Evolutionary conservation across 768 basidiomycete species (phyloP), one percentile per base, ranked within the genome.

Genomic region (Pleurotus sapidus): DNA sequence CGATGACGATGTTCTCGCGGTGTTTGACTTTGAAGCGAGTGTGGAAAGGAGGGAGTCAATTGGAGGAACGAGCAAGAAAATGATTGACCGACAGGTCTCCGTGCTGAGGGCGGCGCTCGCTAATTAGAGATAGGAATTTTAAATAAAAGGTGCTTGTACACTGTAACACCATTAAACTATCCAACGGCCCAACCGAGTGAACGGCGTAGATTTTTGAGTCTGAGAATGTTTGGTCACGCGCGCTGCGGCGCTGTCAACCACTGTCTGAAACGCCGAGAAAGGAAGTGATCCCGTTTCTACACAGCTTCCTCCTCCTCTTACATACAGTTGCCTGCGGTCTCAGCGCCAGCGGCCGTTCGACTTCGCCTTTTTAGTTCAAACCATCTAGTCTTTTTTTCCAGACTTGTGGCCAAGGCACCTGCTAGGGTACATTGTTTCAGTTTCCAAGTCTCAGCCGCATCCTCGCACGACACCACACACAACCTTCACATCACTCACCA

Each of bases 1-100:
- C 68, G 78, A 79, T 9, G 84, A 88, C 17, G 95, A 98, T 68
- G 85, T 99, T 9, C 77, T 83, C 62, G 71, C 77, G 2, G 87
- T 99, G 49, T 99, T 98, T 68, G 84, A 98, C 73, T 99, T 98
- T 69, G 96, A 98, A 71, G 88, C 89, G 48, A 93, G 90, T 60
- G 95, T 98, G 12, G 97, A 99, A 77, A 84, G 93, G 60, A 76
- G 95, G 65, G 82, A 90, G 65, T 88, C 95, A 1, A 93, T 98
- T 63, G 97, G 97, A 30, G 97, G 97, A 8, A 86, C 97, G 3
- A 93, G 91, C 68, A 80, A 82, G 58, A 79, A 78, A 63, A 96
- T 93, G 82, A 81, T 99, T 11, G 82, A 88, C 61, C 76, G 93
- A 62, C 96, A 98, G 74, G 87, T 98, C 56, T 71, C 83, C 15